Conservation (phyloP, 352 stramenopile species). For the Globisporangium nagaii region DNA sequence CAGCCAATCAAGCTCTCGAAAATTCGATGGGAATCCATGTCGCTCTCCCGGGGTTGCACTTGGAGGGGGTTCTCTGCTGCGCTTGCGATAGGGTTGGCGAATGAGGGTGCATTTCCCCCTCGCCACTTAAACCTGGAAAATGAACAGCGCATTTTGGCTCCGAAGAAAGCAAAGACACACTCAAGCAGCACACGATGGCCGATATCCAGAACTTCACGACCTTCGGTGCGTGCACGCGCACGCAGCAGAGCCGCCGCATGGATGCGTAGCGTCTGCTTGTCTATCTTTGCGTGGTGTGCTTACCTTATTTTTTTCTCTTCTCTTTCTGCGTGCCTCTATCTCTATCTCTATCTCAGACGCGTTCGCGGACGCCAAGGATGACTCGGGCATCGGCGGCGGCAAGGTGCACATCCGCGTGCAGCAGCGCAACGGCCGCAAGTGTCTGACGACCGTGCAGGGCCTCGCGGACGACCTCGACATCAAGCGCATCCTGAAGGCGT, state of each 20-base stretch:
- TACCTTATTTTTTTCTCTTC: neutral
- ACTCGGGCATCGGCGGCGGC: constrained; percentile 76
- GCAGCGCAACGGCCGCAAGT: constrained; percentile 99
- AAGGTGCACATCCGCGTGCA: constrained; percentile 99
- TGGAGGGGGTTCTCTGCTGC: neutral
- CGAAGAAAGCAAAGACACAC: constrained; percentile 10
- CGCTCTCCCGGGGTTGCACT: too few relatives aligned
- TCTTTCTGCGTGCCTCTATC: neutral
- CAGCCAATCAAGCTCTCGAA: constrained; percentile 7
- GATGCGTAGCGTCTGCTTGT: neutral
- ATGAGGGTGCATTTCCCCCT: constrained; percentile 6
- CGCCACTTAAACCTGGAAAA: constrained; percentile 29
- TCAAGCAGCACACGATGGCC: constrained; percentile 32
- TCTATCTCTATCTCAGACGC: constrained; percentile 42
- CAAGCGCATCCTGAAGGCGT: constrained; percentile 99
- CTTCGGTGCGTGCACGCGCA: constrained; percentile 55
- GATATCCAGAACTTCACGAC: constrained; percentile 89
- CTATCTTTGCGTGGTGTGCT: neutral
- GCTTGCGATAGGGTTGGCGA: neutral
- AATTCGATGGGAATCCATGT: constrained; percentile 9
- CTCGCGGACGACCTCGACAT: constrained; percentile 97
- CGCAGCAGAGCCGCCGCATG: neutral
- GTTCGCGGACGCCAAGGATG: constrained; percentile 86
- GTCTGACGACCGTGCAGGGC: constrained; percentile 98
- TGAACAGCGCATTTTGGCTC: constrained; percentile 10